A percentile compares a stretch with the other conserved stretches of the same genome.
phyloP scores from a whole-genome alignment of 2,329 filamentous ascomycete genomes.

The Fusarium sp. region DNA sequence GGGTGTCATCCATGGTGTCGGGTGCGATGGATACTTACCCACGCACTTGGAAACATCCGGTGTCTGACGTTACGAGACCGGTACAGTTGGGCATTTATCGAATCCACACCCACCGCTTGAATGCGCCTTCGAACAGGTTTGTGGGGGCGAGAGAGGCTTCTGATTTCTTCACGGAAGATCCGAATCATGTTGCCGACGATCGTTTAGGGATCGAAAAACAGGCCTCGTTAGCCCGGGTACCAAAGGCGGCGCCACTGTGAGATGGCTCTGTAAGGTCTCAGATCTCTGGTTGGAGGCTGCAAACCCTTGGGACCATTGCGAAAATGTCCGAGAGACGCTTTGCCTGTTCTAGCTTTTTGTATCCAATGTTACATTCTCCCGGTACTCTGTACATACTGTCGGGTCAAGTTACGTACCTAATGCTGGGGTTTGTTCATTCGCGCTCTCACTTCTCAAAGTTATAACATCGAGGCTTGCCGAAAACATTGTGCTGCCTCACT shows the following conservation, averaged over 20 bases:
- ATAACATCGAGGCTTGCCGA: too few species aligned
- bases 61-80: background rate
- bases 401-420: too few species aligned
- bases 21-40: background rate
- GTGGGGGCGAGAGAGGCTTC: background rate
- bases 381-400: too few species aligned
- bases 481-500: too few species aligned
- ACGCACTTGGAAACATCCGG: background rate
- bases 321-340: slow-evolving; percentile 45
- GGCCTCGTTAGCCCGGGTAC: background rate
- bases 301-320: slow-evolving; percentile 26
- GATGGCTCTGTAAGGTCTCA: slow-evolving; percentile 35
- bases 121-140: background rate
- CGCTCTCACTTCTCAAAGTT: too few species aligned
- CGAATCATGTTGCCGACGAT: background rate
- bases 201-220: background rate
- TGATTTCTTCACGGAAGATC: background rate
- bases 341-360: slow-evolving; percentile 14
- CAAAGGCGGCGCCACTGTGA: slow-evolving; percentile 29
- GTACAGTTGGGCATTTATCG: background rate
- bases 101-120: background rate
- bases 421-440: too few species aligned
- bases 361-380: too few species aligned
- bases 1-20: slow-evolving; percentile 7
- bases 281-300: slow-evolving; percentile 28